Conservation (phyloP, 2,329 filamentous ascomycete species). For the Sporothrix schenckii region DNA sequence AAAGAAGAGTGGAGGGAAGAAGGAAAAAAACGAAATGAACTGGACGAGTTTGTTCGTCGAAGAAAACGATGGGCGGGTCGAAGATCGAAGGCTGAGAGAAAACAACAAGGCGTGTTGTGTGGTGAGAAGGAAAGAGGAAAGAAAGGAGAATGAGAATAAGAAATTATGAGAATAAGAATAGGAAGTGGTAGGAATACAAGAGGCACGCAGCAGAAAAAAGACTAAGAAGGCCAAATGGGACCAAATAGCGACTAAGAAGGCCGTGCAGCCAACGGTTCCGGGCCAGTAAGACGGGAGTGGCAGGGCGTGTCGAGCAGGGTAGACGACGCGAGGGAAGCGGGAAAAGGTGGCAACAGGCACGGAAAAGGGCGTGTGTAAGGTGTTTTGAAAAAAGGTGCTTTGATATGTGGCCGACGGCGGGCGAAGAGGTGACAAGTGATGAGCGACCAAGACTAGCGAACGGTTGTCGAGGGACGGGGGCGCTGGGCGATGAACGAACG, state of each 20-base stretch:
- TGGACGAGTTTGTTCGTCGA: conserved; percentile 3
- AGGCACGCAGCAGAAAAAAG: background rate
- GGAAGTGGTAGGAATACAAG: background rate
- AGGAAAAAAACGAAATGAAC: conserved; percentile 8
- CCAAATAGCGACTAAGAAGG: conserved; percentile 20
- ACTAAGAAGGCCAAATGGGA: background rate
- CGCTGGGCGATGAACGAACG: background rate
- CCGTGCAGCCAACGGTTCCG: conserved; percentile 16
- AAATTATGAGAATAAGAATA: conserved; percentile 11
- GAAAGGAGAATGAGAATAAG: conserved; percentile 23
- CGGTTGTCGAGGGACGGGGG: background rate
- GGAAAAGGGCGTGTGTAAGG: conserved; percentile 22
- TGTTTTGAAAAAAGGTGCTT: conserved; percentile 29
- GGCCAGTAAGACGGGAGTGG: conserved; percentile 26
- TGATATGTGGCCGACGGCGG: background rate
- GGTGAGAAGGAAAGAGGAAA: background rate
- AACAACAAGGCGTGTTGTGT: conserved; percentile 1
- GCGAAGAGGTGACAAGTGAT: background rate
- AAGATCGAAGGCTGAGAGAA: conserved; percentile 9
- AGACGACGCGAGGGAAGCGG: conserved; percentile 22
- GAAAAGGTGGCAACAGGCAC: conserved; percentile 27
- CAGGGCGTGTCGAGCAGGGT: conserved; percentile 21
- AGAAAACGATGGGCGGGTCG: conserved; percentile 9
- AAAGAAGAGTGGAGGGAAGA: background rate
- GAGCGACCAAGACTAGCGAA: background rate